phyloP scores from a whole-genome alignment of 768 basidiomycete genomes.

The Sporobolomyces phaffii region DNA sequence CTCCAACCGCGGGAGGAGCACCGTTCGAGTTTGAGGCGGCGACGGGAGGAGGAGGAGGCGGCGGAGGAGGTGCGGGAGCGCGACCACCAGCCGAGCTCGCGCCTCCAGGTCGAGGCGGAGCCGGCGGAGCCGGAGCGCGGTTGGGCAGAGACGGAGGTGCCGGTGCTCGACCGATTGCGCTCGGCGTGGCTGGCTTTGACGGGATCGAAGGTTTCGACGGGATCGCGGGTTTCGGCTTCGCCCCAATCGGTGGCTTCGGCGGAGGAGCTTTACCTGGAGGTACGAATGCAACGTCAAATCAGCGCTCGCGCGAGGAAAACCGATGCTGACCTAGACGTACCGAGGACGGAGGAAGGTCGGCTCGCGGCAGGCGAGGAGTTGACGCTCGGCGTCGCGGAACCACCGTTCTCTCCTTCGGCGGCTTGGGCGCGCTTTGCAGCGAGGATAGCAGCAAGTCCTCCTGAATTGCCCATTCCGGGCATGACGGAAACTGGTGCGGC shows the following conservation, averaged over 20 bases:
- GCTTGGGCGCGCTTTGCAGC: slow-evolving; percentile 36
- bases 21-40: background rate
- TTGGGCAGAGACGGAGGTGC: background rate
- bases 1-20: background rate
- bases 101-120: slow-evolving; percentile 19
- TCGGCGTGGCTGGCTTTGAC: slow-evolving; percentile 50
- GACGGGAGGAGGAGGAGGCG: slow-evolving; percentile 11
- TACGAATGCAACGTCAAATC: too few species aligned
- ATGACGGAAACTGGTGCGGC: slow-evolving; percentile 77
- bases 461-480: slow-evolving; percentile 57
- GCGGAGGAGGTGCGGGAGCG: slow-evolving; percentile 22
- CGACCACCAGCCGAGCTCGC: background rate
- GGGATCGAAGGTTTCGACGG: slow-evolving; percentile 51
- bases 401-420: slow-evolving; percentile 56
- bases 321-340: slow-evolving; percentile 50
- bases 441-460: slow-evolving; percentile 37
- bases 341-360: slow-evolving; percentile 42
- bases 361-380: slow-evolving; percentile 54
- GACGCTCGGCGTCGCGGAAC: slow-evolving; percentile 53
- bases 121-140: slow-evolving; percentile 21
- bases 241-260: slow-evolving; percentile 57
- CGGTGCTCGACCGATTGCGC: slow-evolving; percentile 15
- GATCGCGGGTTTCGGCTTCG: slow-evolving; percentile 58
- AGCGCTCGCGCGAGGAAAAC: too few species aligned
- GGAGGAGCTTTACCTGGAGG: slow-evolving; percentile 51